Evolutionary conservation across 2,329 filamentous ascomycete genomes (phyloP), one percentile per base, ranked within the genome.

Genomic region (Trichoderma lentiforme): DNA sequence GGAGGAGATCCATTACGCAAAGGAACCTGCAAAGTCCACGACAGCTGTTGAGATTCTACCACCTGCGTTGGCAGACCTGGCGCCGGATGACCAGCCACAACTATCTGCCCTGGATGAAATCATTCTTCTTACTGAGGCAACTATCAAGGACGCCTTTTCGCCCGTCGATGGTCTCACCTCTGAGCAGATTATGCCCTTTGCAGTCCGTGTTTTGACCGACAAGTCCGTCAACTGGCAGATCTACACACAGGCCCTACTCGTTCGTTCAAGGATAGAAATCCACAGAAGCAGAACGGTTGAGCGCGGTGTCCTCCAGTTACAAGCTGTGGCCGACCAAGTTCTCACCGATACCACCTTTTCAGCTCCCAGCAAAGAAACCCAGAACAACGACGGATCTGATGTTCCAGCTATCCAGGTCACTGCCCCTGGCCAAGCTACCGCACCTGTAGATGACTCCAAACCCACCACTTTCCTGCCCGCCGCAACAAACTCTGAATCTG

Each of bases 171-270:
- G 93, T 0, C 85, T 99, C 1, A 98, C 95, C 0, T 88, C 94
- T n/a, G 95, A 98, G 82, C 94, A 98, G 79, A 95, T 97, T 5
- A 82, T 97, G 1, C 96, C 96, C 0, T 99, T 95, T 79, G 96
- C 96, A 0, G 92, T 91, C 2, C 90, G 96, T 53, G 96, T 98
- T 0, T 86, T 99, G 1, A 89, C 92, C 9, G 94, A 96, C 73
- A 95, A 95, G 76, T 92, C 92, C 60, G 95, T 94, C 1, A 99
- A 98, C 81, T 99, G 96, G 96, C 96, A 98, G 80, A 91, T 98
- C 39, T 98, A 98, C 79, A 98, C 96, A 0, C 95, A 98, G 79
- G 96, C 94, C 0, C 85, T 99, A 9, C 86, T 99, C 0, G 93
- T 98, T 2, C 89, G 96, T 58, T 97, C 93, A 73, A 88, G 96